Evolutionary conservation across 2,329 filamentous ascomycete species (phyloP), one percentile per base, ranked within the genome.

Genomic region (Fusarium coicis): DNA sequence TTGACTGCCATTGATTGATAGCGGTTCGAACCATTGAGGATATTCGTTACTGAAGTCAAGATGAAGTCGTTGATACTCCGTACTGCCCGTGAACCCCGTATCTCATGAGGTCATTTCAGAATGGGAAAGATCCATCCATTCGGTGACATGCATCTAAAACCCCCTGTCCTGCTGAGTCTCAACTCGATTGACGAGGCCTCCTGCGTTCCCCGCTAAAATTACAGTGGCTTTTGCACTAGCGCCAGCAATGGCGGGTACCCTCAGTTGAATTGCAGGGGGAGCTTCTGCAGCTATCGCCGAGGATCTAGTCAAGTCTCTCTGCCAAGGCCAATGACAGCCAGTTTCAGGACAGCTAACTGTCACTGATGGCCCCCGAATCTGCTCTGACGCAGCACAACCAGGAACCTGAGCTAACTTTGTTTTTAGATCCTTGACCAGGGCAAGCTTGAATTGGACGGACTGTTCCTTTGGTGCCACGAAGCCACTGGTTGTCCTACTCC

Each of bases 271-370:
- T 58, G 34, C 53, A 68, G 68, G 63, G 63, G 67, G 63, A 55
- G 54, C 68, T 63, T 59, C 68, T 61, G 57, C 54, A 70, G 67
- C 43, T 60, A 68, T 74, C 65, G 67, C 70, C 73, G 73, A 70
- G 62, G 43, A 74, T 69, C 67, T 78, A 73, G 71, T 50, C 66
- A 55, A 58, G 64, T 53, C 65, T 66, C 37, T 30, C 53, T 72
- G 67, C 75, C 75, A 76, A 75, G 74, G 62, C 72, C 58, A 73
- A 63, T 76, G 16, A 54, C 49, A 57, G 53, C 72, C 72, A 73
- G 72, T 72, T 69, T 70, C 56, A 69, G 61, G 34, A 23, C 68
- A 44, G 57, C 50, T 74, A 62, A 65, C 67, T 74, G 71, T 74
- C 71, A 74, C 67, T 62, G 67, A 49, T 57, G 58, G 54, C 59